Base-by-base conservation (phyloP, 2,329 filamentous ascomycete species). In the Aureobasidium leucospermi region DNA sequence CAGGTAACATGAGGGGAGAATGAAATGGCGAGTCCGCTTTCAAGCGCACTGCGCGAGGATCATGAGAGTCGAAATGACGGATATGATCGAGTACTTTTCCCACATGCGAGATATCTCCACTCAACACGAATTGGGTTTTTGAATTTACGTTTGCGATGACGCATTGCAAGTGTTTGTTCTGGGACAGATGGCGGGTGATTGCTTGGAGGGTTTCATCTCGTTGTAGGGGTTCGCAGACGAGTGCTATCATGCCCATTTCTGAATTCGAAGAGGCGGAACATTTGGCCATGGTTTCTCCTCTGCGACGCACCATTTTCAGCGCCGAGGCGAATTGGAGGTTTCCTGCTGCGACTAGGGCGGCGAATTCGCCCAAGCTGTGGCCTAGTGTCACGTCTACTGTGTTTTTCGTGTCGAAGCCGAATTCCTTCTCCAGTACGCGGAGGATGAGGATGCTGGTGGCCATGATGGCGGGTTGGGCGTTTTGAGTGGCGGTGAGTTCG, bases 381-480 rank as follows among this genome's bases (percentile, higher is more conserved):
- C 93, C 93, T 28, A 96, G 80, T 0, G 89, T 89, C 38, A 95
- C 85, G 74, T 96, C 89, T 45, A 91, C 85, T 61, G 86, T 81
- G 59, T 88, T 83, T 8, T 78, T 74, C 6, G 86, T 82, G 60
- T 83, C 79, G 75, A 96, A 96, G 42, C 82, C 85, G 70, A 93
- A 96, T 65, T 96, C 89, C 62, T 83, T 78, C 76, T 96, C 90
- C 63, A 97, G 81, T 62, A 96, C 85, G 59, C 89, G 87, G 58
- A 96, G 81, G 69, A 96, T 95, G 61, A 96, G 82, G 69, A 96
- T 86, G 31, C 90, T 95, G 4, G 90, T 94, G 13, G 91, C 90
- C 90, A 97, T 96, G 73, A 96, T 96, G 67, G 93, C 92, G 1
- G 93, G 93, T 73, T 97, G 93, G 4, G 93, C 89, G 70, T 96